Base-by-base conservation (phyloP, 2,329 filamentous ascomycete genomes). In the Fusarium tupiense region DNA sequence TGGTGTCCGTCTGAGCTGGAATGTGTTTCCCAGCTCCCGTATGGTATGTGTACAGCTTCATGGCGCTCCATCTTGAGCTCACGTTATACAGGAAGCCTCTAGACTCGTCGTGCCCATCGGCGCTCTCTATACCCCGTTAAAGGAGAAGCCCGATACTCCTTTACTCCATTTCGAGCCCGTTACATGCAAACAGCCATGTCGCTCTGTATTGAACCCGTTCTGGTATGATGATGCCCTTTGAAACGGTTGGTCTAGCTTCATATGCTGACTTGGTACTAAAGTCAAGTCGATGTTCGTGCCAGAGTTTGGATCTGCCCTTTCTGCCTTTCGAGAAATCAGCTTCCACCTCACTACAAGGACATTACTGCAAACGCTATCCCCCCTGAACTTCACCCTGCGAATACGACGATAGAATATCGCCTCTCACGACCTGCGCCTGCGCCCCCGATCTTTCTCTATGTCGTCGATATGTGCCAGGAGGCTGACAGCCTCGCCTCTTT, bases 1-100 rank as follows among this genome's bases (percentile, higher is more conserved):
- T 91, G 96, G 96, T 71, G 91, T 98, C 80, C 92, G 96, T 73
- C 89, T 99, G 76, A 98, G 96, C 85, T 99, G 96, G 96, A 99
- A 99, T 83, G 97, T 97, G 71, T 97, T 99, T 81, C 96, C 96
- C 57, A 98, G 95, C 87, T 96, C 96, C 81, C 94, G 96, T 83
- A 98, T 99, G 95, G 95, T 94, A 79, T 78, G 89, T 47, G 85
- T 16, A 38, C n/a, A 49, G 29, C 40, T 33, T 19, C 16, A 17
- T 33, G 19, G 22, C 54, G 46, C 38, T 13, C 29, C 35, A 24
- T 7, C 35, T 33, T 37, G 16, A 41, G 40, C 74, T 77, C 24
- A 77, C 54, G 29, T 37, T 31, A 16, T 66, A 49, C 69, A 97
- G 94, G 95, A 98, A 91, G 95, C 95, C 64, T 98, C 95, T 69